Evolutionary conservation across 108 stramenopile species (phyloP), one percentile per base, ranked within the genome.

Genomic region (Phaeodactylum tricornutum): DNA sequence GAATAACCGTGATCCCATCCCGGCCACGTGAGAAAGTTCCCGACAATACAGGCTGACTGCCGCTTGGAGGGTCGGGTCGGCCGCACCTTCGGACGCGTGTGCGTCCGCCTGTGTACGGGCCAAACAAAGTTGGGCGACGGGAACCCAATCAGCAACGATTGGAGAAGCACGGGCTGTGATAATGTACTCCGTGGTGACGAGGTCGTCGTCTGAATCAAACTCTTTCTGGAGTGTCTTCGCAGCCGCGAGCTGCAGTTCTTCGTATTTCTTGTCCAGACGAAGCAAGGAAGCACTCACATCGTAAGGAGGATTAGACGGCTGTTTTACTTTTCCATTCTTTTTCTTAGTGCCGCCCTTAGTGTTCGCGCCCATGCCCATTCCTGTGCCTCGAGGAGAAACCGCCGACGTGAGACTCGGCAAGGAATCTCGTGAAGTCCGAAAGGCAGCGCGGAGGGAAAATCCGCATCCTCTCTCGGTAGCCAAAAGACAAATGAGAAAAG

Each of bases 11-110:
- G 87, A 65, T 2, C 78, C 77, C 6, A 69, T 39, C 2, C 56
- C 52, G 1, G 80, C 87, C 17, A 69, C 42, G 39, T 71, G 59
- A 36, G 59, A 61, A 15, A 84, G 71, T 47, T 89, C 87, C 6
- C 87, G 74, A 47, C 87, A 89, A 43, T 84, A 84, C 19, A 70
- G 62, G 2, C 81, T 84, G 17, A 84, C 67, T 9, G 70, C 65
- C 1, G 80, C 78, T 35, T 56, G 61, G 15, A 84, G 49, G 15
- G 66, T 34, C 27, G 52, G 44, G 24, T 72, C 59, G 25, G 47
- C 36, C 5, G 45, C 49, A 20, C 48, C 71, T 21, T 57, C 28
- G 8, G 20, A 22, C 12, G 40, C 66, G n/a, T 58, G 47, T n/a
- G 59, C 74, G 32, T 72, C 74, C 0, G 35, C 42, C 2, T 61